Base-by-base conservation (phyloP, 495 filamentous ascomycete species). In the Aspergillus haitiensis region DNA sequence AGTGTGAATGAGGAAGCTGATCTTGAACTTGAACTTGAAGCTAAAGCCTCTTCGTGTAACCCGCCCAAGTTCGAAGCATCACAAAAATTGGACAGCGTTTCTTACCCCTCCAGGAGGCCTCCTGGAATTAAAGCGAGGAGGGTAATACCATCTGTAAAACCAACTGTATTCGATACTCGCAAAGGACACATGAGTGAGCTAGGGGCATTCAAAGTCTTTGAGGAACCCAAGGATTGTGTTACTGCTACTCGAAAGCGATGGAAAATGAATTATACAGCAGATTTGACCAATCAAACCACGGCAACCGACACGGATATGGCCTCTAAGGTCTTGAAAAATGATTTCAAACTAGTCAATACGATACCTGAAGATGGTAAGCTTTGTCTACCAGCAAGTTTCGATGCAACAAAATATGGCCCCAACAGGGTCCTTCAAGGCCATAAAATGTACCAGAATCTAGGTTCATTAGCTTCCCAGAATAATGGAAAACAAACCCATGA, bases 71-170 rank as follows among this genome's bases (percentile, higher is more conserved):
- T 39, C 18, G 15, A 42, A 21, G 15, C 44, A 7, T 39, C 18
- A 15, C 42, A 10, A 15, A 18, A 36, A 32, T 16, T 6, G 21
- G 31, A 27, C 15, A 0, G 2, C 32, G 18, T 12, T 21, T 16
- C 6, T 16, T 16, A 33, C 12, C 27, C 18, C 12, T 18, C 46
- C 2, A 68, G 55, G 42, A 68, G 47, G 58, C 33, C 59, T 11
- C 59, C 63, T 40, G 64, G 56, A n/a, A 65, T 66, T 21, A 69
- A 64, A 37, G 37, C 34, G 16, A 55, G 63, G 18, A 60, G 59
- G 39, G 53, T 47, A 13, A 42, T 57, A 9, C 21, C 55, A 15
- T 5, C 52, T 11, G 32, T 10, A 33, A 52, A 56, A 9, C 18
- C 46, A 7, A 31, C 40, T 40, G 6, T 56, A 31, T 21, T 2